Percentiles rank a stretch among this genome's conserved stretches.
phyloP scores from a whole-genome alignment of 139 green algal species.

The Pseudopediastrum boryanum region DNA sequence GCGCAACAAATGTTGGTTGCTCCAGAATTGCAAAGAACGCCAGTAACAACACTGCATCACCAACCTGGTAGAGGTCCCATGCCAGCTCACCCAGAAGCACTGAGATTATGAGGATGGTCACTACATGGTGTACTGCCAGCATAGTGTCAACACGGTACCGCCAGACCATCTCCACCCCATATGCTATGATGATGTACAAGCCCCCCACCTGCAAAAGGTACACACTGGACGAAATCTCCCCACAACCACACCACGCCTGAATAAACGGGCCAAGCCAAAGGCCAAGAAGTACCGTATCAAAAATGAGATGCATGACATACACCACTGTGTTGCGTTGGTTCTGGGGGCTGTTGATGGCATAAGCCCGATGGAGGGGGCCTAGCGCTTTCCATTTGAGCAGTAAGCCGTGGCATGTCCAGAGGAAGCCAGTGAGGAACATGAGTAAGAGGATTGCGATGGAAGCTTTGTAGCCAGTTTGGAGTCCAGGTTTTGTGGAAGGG shows the following conservation, averaged over 20 bases:
- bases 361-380: not conserved
- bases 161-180: conserved; percentile 18
- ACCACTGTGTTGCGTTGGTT: conserved; percentile 12
- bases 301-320: conserved; percentile 20
- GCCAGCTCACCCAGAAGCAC: conserved; percentile 5
- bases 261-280: conserved; percentile 1
- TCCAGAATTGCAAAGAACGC: conserved; percentile 16
- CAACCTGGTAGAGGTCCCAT: not conserved
- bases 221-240: not conserved
- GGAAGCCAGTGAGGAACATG: conserved; percentile 16
- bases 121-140: conserved; percentile 6
- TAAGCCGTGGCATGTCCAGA: not conserved
- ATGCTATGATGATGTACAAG: conserved; percentile 16
- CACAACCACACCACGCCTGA: conserved; percentile 7
- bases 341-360: not conserved
- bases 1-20: conserved; percentile 17
- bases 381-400: not conserved
- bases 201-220: not conserved
- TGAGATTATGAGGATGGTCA: conserved; percentile 11
- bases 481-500: too few species aligned
- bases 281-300: conserved; percentile 5
- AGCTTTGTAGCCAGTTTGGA: conserved; percentile 22
- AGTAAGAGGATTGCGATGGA: not conserved
- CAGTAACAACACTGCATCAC: conserved; percentile 2
- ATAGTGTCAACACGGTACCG: not conserved